Conservation (phyloP, 805 yeast genomes). For the Wickerhamomyces subpelliculosus region DNA sequence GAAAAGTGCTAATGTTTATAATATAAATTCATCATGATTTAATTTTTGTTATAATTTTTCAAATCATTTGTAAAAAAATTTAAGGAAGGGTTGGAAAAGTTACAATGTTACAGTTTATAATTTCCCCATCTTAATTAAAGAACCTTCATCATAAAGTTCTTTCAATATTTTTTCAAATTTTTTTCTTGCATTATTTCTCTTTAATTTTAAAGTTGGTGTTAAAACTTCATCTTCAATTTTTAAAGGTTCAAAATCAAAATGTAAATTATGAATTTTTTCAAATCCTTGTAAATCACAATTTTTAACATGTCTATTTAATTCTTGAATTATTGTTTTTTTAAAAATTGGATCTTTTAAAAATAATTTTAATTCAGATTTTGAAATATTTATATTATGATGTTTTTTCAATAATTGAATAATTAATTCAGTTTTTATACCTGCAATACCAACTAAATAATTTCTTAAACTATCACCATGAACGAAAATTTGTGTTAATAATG, state of each 20-base stretch:
- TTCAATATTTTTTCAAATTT: slow-evolving; percentile 34
- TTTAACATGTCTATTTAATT: slow-evolving; percentile 15
- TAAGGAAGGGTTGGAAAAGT: not conserved
- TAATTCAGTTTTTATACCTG: slow-evolving; percentile 48
- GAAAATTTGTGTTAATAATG: slow-evolving; percentile 46
- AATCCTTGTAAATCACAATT: slow-evolving; percentile 45
- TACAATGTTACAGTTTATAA: slow-evolving; percentile 4
- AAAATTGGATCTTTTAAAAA: slow-evolving; percentile 14
- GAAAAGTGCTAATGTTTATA: no score
- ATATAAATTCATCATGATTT: no score
- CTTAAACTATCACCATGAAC: slow-evolving; percentile 59
- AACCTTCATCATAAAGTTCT: slow-evolving; percentile 45
- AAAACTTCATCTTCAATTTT: slow-evolving; percentile 51
- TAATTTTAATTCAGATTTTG: slow-evolving; percentile 4
- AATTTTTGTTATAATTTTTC: not conserved
- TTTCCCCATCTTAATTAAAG: slow-evolving; percentile 22
- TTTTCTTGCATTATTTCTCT: slow-evolving; percentile 42
- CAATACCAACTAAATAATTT: slow-evolving; percentile 52
- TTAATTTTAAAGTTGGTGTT: slow-evolving; percentile 61
- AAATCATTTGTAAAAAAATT: not conserved
- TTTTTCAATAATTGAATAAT: slow-evolving; percentile 10
- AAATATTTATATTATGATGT: slow-evolving; percentile 7
- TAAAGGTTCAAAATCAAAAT: slow-evolving; percentile 51
- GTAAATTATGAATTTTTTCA: slow-evolving; percentile 53
- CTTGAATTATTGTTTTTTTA: slow-evolving; percentile 12